Evolutionary conservation across 1,284 basidiomycete species (phyloP), one percentile per base, ranked within the genome.

Genomic region (Ustilago crameri): DNA sequence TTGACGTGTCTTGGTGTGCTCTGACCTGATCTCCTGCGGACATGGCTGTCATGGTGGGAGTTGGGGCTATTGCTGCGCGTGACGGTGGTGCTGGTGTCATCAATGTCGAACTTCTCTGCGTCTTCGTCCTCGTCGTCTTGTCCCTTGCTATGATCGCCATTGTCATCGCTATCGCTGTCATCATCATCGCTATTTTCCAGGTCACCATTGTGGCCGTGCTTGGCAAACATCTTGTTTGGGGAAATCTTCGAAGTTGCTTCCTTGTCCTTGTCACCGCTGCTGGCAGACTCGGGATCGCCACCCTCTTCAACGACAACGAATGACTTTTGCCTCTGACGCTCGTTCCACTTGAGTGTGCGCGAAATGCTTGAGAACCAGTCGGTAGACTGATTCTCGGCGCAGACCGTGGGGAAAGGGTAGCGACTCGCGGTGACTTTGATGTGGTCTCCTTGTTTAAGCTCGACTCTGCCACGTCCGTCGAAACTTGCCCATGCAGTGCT

Each of bases 401-500:
- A 98, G 5, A 99, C 93, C 1, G 96, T 98, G 0, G 96, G 96
- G 88, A 98, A 98, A 4, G 96, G 96, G 84, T 95, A 99, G 81
- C 91, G 93, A 4, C 95, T 98, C 0, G 96, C 96, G 0, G 92
- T 95, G 62, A 99, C 91, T 85, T 96, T 98, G 86, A 99, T 98
- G 83, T 98, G 96, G 82, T 99, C 96, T 44, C 96, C 96, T 89
- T 98, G 79, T 41, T 73, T 71, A 40, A 82, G 69, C 85, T 99
- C 96, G 15, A 99, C 92, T 24, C 96, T 89, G 1, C 96, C 96
- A 49, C 96, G 89, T 15, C 96, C 96, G 81, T 99, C 96, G 81
- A 99, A 99, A 37, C 93, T 95, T 10, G 93, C 96, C 96, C 96
- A 99, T 4, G 96, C 96, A 0, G 95, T 98, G 81, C 93, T 95